phyloP scores from a whole-genome alignment of 208 protist genomes.

The Novymonas esmeraldas region DNA sequence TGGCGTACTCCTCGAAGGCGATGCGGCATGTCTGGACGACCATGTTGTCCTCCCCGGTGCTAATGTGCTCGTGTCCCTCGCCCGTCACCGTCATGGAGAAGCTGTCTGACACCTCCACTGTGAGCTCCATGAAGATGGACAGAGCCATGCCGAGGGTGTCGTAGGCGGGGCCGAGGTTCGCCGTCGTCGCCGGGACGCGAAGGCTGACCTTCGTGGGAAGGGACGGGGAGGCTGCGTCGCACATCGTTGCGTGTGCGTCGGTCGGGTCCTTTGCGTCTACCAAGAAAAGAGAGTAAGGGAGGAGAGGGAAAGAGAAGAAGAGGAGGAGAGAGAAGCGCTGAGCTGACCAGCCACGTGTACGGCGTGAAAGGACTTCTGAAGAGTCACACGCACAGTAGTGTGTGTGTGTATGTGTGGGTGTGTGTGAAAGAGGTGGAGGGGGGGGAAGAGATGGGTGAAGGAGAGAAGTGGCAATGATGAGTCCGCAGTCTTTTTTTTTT shows the following conservation, averaged over 20 bases:
- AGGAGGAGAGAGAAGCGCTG: neutral
- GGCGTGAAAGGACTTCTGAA: no score
- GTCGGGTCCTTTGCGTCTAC: neutral
- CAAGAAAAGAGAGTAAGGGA: neutral
- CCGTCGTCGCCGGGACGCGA: slow-evolving; percentile 92
- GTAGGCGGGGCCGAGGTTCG: slow-evolving; percentile 93
- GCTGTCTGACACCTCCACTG: slow-evolving; percentile 70
- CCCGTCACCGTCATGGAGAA: slow-evolving; percentile 83
- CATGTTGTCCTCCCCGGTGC: slow-evolving; percentile 79
- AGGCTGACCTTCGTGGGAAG: slow-evolving; percentile 68
- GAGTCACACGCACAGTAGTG: no score
- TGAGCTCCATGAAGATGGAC: slow-evolving; percentile 92
- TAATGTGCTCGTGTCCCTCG: slow-evolving; percentile 80
- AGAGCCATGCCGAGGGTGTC: slow-evolving; percentile 93
- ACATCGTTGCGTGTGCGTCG: neutral
- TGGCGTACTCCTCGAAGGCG: slow-evolving; percentile 78
- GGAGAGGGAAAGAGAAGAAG: neutral
- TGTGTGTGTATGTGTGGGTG: no score
- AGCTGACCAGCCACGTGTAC: no score
- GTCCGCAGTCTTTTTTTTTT: no score
- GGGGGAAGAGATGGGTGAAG: no score
- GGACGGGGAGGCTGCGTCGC: neutral
- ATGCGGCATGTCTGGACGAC: slow-evolving; percentile 75
- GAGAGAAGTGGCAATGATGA: no score
- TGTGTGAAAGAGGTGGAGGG: no score